A percentile compares a stretch with the other conserved stretches of the same genome.
These are phyloP conservation scores for Gossypium anomalum DNA, from an alignment of 345 rosid species.

Conservation along the genomic window DNA sequence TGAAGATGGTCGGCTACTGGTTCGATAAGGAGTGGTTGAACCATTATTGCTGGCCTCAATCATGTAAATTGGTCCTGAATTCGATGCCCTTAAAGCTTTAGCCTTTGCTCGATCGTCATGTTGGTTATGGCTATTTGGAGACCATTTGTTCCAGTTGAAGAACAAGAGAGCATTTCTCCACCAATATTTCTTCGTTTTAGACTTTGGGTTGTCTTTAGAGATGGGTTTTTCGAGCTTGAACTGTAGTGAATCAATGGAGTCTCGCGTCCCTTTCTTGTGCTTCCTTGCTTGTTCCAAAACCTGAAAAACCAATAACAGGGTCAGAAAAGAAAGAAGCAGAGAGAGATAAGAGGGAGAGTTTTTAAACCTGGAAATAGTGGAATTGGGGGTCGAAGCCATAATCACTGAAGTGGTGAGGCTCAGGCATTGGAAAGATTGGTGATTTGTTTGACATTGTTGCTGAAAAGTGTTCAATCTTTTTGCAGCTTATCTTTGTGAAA, in stretches of 20 bases:
- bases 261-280: conserved; percentile 50
- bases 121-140: conserved; percentile 13
- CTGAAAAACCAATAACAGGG: conserved; percentile 22
- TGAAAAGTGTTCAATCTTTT: neutral
- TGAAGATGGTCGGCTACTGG: conserved; percentile 45
- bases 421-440: neutral
- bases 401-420: neutral
- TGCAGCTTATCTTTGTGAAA: neutral
- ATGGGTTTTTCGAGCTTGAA: conserved; percentile 92
- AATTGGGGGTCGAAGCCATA: neutral
- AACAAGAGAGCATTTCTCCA: conserved; percentile 74
- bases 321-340: neutral
- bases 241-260: conserved; percentile 43
- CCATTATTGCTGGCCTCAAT: conserved; percentile 61
- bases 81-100: conserved; percentile 41
- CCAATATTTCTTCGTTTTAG: conserved; percentile 67
- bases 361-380: neutral
- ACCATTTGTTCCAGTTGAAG: conserved; percentile 60
- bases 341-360: neutral
- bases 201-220: conserved; percentile 48
- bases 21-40: conserved; percentile 55
- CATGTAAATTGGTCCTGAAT: conserved; percentile 70
- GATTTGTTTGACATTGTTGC: neutral
- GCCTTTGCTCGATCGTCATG: conserved; percentile 41
- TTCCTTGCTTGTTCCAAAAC: conserved; percentile 74